Evolutionary conservation across 345 rosid genomes (phyloP).

Genomic region (Syzygium aromaticum): DNA sequence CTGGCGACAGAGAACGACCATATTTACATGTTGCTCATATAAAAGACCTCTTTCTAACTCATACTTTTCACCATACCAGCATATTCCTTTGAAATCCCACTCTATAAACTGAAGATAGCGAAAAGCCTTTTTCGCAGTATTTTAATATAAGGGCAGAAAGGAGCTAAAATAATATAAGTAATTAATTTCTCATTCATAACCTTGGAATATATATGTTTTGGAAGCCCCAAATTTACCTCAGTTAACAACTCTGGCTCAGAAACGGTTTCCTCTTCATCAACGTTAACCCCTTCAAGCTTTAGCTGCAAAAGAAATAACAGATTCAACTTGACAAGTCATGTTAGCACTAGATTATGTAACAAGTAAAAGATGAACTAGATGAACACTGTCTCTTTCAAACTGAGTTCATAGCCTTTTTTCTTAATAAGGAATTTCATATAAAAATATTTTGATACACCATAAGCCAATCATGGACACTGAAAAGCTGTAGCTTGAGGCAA

Average conservation of each 20-base stretch:
- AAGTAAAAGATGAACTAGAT: not conserved
- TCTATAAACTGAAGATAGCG: not conserved
- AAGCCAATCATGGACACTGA: not conserved
- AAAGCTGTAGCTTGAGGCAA: not conserved
- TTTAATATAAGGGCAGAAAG: not conserved
- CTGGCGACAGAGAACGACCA: not conserved
- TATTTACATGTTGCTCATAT: not conserved
- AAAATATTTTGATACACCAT: not conserved
- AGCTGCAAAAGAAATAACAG: slow-evolving; percentile 24
- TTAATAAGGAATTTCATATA: not conserved
- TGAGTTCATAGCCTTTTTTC: not conserved
- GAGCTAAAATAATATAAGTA: not conserved
- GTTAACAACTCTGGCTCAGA: slow-evolving; percentile 61
- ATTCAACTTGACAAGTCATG: not conserved
- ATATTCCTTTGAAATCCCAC: not conserved
- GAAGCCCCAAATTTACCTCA: slow-evolving; percentile 41
- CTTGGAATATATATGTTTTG: not conserved
- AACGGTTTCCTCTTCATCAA: slow-evolving; percentile 88
- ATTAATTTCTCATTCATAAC: not conserved
- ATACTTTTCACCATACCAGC: not conserved
- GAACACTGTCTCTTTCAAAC: not conserved
- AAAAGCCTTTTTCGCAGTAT: not conserved
- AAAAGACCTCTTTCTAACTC: not conserved
- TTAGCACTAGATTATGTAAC: not conserved
- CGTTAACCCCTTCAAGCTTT: slow-evolving; percentile 60